Evolutionary conservation across 257 asterid species (phyloP), one percentile per base, ranked within the genome.

Genomic region (Lavandula angustifolia): DNA sequence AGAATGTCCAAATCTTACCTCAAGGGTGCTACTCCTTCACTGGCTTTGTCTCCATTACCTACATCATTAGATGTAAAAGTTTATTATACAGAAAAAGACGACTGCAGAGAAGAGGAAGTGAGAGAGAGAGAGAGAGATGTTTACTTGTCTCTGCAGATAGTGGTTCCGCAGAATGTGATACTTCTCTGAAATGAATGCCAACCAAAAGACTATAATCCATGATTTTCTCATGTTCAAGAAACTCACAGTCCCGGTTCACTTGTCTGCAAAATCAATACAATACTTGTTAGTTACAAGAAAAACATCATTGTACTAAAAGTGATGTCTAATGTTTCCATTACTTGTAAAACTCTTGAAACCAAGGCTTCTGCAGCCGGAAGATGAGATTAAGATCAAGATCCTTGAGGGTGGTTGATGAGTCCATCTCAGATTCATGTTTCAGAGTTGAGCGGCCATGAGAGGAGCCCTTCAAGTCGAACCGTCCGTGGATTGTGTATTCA

Each of bases 141-240:
- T 22, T 54, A 64, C 12, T 71, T 37, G 79, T 65, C 69, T 60
- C 68, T 63, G 11, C 8, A 4, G 17, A 50, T 22, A 85, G 63
- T 37, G 94, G 94, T 54, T 78, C 89, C 16, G 94, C 87, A 6
- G 83, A 60, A 3, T 69, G 71, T n/a, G 96, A 84, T 66, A 82
- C 75, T 69, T 89, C 82, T 50, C 81, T 78, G 79, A 87, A 89
- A 75, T 92, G 97, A 73, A 92, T 79, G 57, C 98, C 98, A 1
- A 89, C 79, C 68, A 92, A 62, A 47, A 92, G 98, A 57, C 98
- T 92, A 76, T 92, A 92, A 76, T 92, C 96, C 98, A 92, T 92
- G 34, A 92, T 87, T 64, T 95, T 85, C 80, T 85, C 98, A 27
- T 87, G 95, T 71, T 86, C 97, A 65, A 92, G 98, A 76, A 92